These are phyloP conservation scores for Fusarium sp. DNA, from an alignment of 2,329 filamentous ascomycete species.

Conservation along the genomic window DNA sequence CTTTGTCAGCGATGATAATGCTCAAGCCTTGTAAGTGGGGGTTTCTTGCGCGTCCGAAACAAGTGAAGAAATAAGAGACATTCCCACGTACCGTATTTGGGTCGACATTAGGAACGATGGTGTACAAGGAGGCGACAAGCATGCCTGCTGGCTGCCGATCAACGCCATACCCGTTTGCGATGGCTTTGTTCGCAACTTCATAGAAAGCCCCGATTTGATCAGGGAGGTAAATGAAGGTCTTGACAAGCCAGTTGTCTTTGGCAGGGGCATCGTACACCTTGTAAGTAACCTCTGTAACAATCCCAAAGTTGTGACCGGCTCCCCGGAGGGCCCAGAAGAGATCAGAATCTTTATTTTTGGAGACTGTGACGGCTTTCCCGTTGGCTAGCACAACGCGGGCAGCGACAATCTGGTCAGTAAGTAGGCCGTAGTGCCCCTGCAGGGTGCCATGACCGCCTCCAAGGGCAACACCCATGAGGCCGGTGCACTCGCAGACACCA, in stretches of 20 bases:
- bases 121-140: neutral
- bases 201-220: neutral
- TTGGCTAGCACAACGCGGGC: constrained; percentile 49
- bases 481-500: constrained; percentile 43
- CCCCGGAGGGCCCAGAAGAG: constrained; percentile 52
- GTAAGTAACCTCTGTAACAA: constrained; percentile 46
- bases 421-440: constrained; percentile 45
- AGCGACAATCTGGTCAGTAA: constrained; percentile 50
- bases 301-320: constrained; percentile 51
- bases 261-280: constrained; percentile 41
- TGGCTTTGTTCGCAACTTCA: neutral
- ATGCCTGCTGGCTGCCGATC: neutral
- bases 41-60: neutral
- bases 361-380: constrained; percentile 37
- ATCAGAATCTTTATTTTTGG: constrained; percentile 39
- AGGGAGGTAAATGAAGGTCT: neutral
- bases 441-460: constrained; percentile 49
- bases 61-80: neutral
- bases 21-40: neutral
- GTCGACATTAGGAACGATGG: neutral
- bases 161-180: neutral
- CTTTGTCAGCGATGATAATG: neutral
- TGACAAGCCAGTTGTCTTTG: constrained; percentile 36
- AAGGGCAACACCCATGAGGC: constrained; percentile 46
- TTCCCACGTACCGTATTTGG: neutral